Base-by-base conservation (phyloP, 352 stramenopile genomes). In the Phytophthora multivora region DNA sequence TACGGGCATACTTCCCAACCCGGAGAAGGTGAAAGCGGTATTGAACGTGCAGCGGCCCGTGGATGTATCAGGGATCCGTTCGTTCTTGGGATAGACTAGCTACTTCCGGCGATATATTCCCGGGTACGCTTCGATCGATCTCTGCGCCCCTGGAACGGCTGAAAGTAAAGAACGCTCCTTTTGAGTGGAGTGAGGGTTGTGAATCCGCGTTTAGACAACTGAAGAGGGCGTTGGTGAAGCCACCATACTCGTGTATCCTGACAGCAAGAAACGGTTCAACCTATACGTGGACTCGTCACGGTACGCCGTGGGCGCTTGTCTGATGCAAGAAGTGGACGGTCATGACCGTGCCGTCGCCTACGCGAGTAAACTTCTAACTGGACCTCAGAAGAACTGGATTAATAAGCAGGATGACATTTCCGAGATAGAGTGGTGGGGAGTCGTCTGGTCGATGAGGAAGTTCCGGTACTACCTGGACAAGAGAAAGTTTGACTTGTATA, bases 21-120 rank as follows among this genome's bases (percentile, higher is more conserved):
- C 52, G 13, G 41, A 52, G 21, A 61, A 61, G 23, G 33, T 51
- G 28, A 60, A 60, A 11, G 39, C 51, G 0, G 51, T 51, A 7
- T 3, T 59, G 41, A 59, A 59, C 30, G 41, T 46, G 41, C 13
- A 21, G 6, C 18, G 23, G 9, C 52, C 41, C 4, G 11, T 11
- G 0, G 52, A 61, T 5, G 6, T 61, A 9, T 42, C 52, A 8
- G 42, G 30, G 4, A 39, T 61, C 1, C 18, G 49, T 1, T 42
- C 49, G 13, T 56, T 56, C 13, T 13, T 40, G 1, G 35, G 35
- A 5, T 10, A 19, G 5, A 40, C 11, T 5, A 40, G 35, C 35
- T 56, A 56, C 9, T 46, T 47, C 2, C 2, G 35, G 9, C 2
- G 49, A 1, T 56, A 56, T n/a, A 56, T 56, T 4, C 49, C 49